Evolutionary conservation across 345 rosid genomes (phyloP).

Genomic region (Brassica juncea): DNA sequence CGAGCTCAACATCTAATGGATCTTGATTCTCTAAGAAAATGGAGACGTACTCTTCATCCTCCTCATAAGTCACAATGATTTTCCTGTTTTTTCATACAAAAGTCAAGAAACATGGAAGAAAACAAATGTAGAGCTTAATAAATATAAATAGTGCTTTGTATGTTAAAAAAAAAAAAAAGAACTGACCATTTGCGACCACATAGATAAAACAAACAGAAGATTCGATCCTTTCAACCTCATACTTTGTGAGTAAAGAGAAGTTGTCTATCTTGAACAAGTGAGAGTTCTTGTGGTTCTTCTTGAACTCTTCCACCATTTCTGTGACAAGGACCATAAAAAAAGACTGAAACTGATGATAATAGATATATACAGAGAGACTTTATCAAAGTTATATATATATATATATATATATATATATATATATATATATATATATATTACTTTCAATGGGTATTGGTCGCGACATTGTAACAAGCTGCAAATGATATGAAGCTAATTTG

Average conservation of each 20-base stretch:
- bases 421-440: background rate
- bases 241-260: constrained; percentile 34
- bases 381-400: background rate
- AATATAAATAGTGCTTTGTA: background rate
- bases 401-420: background rate
- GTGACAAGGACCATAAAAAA: background rate
- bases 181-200: constrained; percentile 21
- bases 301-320: constrained; percentile 25
- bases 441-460: constrained; percentile 31
- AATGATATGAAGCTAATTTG: background rate
- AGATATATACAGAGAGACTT: background rate
- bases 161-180: background rate
- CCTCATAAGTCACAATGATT: background rate
- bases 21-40: constrained; percentile 26
- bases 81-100: constrained; percentile 15
- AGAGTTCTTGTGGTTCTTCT: constrained; percentile 6
- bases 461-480: constrained; percentile 15
- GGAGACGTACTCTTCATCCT: background rate
- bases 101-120: background rate
- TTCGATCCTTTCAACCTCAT: background rate
- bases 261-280: constrained; percentile 41
- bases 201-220: constrained; percentile 23
- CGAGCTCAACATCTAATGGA: background rate
- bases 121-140: background rate
- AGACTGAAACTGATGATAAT: background rate